phyloP scores from a whole-genome alignment of 768 basidiomycete species.

The Boletus rubroflammeus region DNA sequence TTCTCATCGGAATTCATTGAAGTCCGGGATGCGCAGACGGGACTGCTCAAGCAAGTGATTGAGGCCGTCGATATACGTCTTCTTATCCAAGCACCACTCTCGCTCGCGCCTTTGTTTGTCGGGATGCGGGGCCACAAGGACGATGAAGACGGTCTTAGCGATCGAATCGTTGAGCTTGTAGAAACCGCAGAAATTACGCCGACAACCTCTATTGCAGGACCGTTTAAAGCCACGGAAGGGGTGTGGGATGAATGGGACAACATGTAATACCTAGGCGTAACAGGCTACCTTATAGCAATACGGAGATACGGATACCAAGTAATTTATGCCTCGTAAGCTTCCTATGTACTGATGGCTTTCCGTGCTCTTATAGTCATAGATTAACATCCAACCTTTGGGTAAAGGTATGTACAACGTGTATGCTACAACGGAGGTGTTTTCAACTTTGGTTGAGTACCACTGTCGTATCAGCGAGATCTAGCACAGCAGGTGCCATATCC shows the following conservation, averaged over 20 bases:
- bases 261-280: constrained; percentile 38
- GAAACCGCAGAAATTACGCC: constrained; percentile 60
- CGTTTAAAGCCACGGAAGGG: constrained; percentile 16
- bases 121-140: constrained; percentile 61
- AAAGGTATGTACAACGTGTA: constrained; percentile 11
- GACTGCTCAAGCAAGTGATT: constrained; percentile 78
- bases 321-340: constrained; percentile 14
- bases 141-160: constrained; percentile 53
- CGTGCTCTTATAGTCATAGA: not conserved
- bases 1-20: constrained; percentile 77
- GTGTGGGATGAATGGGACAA: constrained; percentile 79
- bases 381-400: not conserved
- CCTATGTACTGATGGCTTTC: not conserved
- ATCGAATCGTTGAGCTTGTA: constrained; percentile 63
- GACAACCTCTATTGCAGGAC: constrained; percentile 27
- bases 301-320: constrained; percentile 3
- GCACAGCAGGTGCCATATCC: not conserved
- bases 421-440: constrained; percentile 6
- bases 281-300: not conserved
- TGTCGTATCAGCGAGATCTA: not conserved
- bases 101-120: constrained; percentile 49
- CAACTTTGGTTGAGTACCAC: not conserved
- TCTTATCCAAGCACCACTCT: constrained; percentile 40
- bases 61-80: constrained; percentile 69
- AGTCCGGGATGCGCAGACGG: constrained; percentile 59